Evolutionary conservation across 2,329 filamentous ascomycete genomes (phyloP), one percentile per base, ranked within the genome.

Genomic region (Aschersonia sp.): DNA sequence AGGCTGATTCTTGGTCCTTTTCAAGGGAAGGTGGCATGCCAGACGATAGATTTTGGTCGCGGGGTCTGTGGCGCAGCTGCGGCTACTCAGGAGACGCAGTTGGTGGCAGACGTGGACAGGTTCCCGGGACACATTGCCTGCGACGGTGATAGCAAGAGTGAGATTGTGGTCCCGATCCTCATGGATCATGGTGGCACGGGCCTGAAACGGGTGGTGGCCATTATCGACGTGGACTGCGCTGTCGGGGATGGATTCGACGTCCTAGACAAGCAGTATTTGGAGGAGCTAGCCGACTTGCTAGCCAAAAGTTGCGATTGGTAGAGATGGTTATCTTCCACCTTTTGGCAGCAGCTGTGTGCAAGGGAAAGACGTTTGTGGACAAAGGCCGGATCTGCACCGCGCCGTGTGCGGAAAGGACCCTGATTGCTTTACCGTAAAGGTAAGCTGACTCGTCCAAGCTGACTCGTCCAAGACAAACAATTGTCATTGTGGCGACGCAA

Each of bases 51-150:
- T 5, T 84, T 88, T 52, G 79, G 81, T 7, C 73, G 75, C 41
- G 86, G 86, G 32, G 86, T 92, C 5, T 90, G 86, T 60, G 86
- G 86, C 3, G 66, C 76, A 6, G 84, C 84, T 0, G 85, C 84
- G 1, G 59, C 71, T 30, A 73, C 68, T 4, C 64, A 65, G 43
- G 59, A 65, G 50, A 88, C 84, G 9, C 82, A 86, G 64, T 61
- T 88, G 6, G 74, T 83, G 0, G 65, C 69, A 10, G 80, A 92
- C 60, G 84, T 92, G 6, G 80, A 86, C 42, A 58, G 66, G 46
- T 90, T 90, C 57, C 82, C 83, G 0, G 85, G 84, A 2, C 86
- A 90, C 60, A 89, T 92, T 58, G 84, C 86, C 8, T 90, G 86
- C 60, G 86, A 92, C 62, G 76, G 77, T 4, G 81, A 78, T 49